Conservation (phyloP, 1,284 basidiomycete species). For the Rhodotorula sp. region DNA sequence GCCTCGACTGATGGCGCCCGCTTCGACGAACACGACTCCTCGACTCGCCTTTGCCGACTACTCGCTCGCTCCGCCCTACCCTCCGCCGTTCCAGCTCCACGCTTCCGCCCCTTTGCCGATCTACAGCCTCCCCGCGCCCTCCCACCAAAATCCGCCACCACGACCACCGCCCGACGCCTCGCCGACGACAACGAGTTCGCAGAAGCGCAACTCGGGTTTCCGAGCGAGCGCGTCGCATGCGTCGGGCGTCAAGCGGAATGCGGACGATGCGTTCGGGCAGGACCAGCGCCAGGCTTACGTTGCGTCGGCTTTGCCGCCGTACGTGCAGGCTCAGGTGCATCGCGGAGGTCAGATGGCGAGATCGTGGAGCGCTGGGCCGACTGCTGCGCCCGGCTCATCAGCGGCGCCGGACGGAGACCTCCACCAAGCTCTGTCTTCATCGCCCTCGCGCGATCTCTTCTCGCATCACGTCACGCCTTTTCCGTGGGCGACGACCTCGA, state of each 20-base stretch:
- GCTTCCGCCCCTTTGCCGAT: background rate
- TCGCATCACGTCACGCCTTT: background rate
- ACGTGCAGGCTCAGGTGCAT: background rate
- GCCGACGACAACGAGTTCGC: background rate
- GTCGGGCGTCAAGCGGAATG: background rate
- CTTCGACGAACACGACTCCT: slow-evolving; percentile 8
- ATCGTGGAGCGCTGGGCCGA: background rate
- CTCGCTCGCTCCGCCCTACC: background rate
- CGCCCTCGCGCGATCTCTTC: background rate
- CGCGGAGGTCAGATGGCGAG: background rate
- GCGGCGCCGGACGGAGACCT: background rate
- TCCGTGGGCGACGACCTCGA: background rate
- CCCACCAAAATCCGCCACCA: background rate
- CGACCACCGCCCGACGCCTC: background rate
- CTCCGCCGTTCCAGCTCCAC: background rate
- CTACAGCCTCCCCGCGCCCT: background rate
- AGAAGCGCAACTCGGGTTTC: slow-evolving; percentile 1
- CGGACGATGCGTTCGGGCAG: slow-evolving; percentile 10
- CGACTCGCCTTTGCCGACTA: slow-evolving; percentile 8
- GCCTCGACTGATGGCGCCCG: background rate
- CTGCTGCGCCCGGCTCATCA: background rate
- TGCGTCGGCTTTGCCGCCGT: background rate
- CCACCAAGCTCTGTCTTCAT: background rate
- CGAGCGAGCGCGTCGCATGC: slow-evolving; percentile 1
- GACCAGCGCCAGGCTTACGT: background rate